Base-by-base conservation (phyloP, 2,329 filamentous ascomycete species). In the Rutstroemia sydowiana region DNA sequence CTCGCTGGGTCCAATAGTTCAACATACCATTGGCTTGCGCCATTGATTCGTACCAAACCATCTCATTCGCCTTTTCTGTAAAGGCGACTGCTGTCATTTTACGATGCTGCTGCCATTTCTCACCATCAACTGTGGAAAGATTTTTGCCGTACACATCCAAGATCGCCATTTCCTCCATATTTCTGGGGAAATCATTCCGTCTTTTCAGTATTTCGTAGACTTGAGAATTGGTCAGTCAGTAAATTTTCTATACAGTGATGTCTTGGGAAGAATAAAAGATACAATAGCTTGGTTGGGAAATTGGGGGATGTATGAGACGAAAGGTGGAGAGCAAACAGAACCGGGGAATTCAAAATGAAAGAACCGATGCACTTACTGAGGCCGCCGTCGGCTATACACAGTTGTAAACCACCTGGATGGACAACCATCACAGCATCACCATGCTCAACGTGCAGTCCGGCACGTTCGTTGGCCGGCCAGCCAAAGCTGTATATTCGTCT, bases 81-180 rank as follows among this genome's bases (percentile, higher is more conserved):
- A 51, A 45, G 0, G 48, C 39, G 3, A 51, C 31, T 7, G 48
- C n/a, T 18, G 48, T 45, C 41, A 51, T 45, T 9, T 45, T 50
- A 2, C 40, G 14, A 45, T 45, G 40, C 20, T 26, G 30, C 9
- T 45, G 40, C 40, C 40, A 51, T 3, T 39, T 31, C 7, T 18
- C 9, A n/a, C 36, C 40, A 44, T 50, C 40, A 3, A 7, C 9
- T 1, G 40, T 45, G 3, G 31, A 37, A 5, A 31, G 16, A 45
- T 45, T 50, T 9, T 20, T 37, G 3, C 31, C 21, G n/a, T 50
- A 39, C 3, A 50, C 21, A 37, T 50, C 6, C 31, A 50, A n/a
- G 3, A 45, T 31, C 14, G 31, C 48, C 40, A 44, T 44, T n/a
- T 50, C 40, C 39, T 50, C 23, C 48, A 50, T 50, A 8, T 50